Evolutionary conservation across 2,329 filamentous ascomycete genomes (phyloP), one percentile per base, ranked within the genome.

Genomic region (Penicillium sp.): DNA sequence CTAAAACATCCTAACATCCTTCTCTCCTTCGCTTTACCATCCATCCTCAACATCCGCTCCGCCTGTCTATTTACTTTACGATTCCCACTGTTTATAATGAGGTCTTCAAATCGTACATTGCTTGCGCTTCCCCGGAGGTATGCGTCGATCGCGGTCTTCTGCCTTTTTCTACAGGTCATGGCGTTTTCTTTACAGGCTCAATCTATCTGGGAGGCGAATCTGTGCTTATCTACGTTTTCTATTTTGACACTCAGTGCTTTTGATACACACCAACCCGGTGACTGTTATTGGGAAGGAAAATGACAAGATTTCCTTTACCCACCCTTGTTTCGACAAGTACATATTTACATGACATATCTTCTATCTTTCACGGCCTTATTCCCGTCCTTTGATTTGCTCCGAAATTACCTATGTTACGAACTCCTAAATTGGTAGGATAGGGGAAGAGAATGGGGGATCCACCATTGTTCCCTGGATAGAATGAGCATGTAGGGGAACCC

Each of bases 41-140:
- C 27, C 33, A 49, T 7, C 47, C 48, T 24, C 49, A 27, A 48
- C 50, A 54, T 56, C 52, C 50, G 57, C 58, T 53, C 48, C 54
- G 46, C 57, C 56, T 63, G 61, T 65, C 58, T 47, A 63, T 68
- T 47, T 57, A 58, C 53, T 55, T 64, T 51, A 67, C 61, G 62
- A 67, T 67, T 67, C 64, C 64, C 64, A 65, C 60, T 67, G 64
- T 67, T 54, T 60, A 67, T 67, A 67, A 62, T 53, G 62, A 67
- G 58, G 54, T 60, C 43, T 52, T 44, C 51, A 56, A 56, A 61
- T 62, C 62, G 52, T 66, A 67, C 56, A 66, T 68, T 63, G 48
- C 55, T 59, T 39, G 55, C 48, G 52, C 52, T 61, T 60, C 45
- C 50, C 54, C 50, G 57, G 54, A 55, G 58, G 56, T 63, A 52